A percentile compares a stretch with the other conserved stretches of the same genome.
These are phyloP conservation scores for Pontederia crassipes DNA, from an alignment of 176 grass and related monocot species.

Conservation along the genomic window DNA sequence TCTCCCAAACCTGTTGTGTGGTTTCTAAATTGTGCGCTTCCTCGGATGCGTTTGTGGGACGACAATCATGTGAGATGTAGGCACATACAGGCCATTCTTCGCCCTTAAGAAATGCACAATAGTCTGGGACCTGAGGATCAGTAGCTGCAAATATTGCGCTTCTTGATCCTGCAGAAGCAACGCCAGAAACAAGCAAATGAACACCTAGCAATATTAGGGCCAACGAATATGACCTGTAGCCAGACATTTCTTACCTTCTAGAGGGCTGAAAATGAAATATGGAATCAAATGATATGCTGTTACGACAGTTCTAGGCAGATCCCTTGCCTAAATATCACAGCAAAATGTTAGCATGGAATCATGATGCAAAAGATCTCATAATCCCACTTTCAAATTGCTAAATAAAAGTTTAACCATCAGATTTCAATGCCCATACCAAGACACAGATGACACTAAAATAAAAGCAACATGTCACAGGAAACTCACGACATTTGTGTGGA, in stretches of 20 bases:
- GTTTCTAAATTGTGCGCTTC: constrained; percentile 84
- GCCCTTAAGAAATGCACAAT: constrained; percentile 66
- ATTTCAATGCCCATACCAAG: no score
- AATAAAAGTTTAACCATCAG: no score
- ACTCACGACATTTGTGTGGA: constrained; percentile 96
- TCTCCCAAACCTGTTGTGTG: constrained; percentile 61
- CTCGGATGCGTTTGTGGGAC: constrained; percentile 82
- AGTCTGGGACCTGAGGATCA: constrained; percentile 80
- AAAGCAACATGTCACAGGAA: background rate
- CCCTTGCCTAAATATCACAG: constrained; percentile 52
- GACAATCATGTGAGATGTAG: constrained; percentile 78
- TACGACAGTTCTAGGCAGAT: constrained; percentile 68
- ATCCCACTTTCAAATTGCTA: no score
- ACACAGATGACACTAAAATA: background rate
- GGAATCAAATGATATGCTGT: constrained; percentile 73
- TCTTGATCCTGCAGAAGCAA: constrained; percentile 53
- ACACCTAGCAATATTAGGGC: background rate
- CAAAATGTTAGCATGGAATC: background rate
- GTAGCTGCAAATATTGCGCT: constrained; percentile 73
- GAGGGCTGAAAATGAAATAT: constrained; percentile 87
- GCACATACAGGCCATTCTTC: constrained; percentile 91
- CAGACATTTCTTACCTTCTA: constrained; percentile 44
- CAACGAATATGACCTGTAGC: background rate
- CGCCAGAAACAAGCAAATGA: background rate
- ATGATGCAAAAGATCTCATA: background rate